Percentiles rank a stretch among this genome's conserved stretches.
These are phyloP conservation scores for Hibiscus tridactylites DNA, from an alignment of 345 rosid genomes.

Conservation along the genomic window DNA sequence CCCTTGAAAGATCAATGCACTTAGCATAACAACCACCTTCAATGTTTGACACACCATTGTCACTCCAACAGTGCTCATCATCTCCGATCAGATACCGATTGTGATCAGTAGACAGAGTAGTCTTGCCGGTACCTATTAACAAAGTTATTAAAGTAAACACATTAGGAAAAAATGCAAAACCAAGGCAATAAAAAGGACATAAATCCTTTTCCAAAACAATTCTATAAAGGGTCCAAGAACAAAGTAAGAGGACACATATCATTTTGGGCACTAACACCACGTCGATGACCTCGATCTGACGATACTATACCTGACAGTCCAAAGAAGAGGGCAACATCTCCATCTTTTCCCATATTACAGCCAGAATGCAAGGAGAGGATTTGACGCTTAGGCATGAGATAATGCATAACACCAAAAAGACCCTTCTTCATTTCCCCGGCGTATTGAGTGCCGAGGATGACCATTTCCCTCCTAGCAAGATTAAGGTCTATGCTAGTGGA, in stretches of 20 bases:
- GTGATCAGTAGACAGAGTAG: constrained; percentile 92
- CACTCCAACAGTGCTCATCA: constrained; percentile 96
- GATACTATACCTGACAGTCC: constrained; percentile 87
- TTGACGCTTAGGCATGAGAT: constrained; percentile 98
- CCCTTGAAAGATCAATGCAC: constrained; percentile 87
- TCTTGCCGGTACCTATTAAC: constrained; percentile 66
- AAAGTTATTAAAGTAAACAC: constrained; percentile 13
- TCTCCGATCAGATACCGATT: constrained; percentile 90
- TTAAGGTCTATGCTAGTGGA: constrained; percentile 95
- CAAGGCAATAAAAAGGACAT: not conserved
- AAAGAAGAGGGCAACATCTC: constrained; percentile 99
- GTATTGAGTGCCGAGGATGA: constrained; percentile 93
- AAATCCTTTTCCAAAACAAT: constrained; percentile 3
- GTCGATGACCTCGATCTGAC: constrained; percentile 17
- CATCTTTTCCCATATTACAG: constrained; percentile 96
- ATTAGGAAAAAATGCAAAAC: constrained; percentile 6
- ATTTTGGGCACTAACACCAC: constrained; percentile 5
- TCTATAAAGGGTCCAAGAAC: constrained; percentile 26
- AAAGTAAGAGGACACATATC: constrained; percentile 7
- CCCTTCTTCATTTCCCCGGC: constrained; percentile 99
- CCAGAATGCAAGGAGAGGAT: constrained; percentile 97
- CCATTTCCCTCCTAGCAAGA: constrained; percentile 96
- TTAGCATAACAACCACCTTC: constrained; percentile 99
- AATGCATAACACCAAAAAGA: constrained; percentile 97
- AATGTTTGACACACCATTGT: constrained; percentile 86